Conservation (phyloP, 805 yeast species). For the Hanseniaspora pseudoguilliermondii region DNA sequence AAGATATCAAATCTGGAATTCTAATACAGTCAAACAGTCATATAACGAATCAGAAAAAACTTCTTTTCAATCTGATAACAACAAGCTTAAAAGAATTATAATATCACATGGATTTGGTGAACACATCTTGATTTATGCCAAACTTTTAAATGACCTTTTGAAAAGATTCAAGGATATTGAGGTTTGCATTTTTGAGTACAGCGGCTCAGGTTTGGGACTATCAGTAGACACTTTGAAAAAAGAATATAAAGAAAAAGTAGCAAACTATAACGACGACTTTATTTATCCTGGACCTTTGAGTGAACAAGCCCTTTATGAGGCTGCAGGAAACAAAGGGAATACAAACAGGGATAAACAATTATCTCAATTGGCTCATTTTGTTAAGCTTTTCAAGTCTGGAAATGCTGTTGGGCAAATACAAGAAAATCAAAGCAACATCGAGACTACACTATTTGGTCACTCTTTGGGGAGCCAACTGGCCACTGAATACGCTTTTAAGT, state of each 20-base stretch:
- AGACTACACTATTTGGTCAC: slow-evolving; percentile 47
- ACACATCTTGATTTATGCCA: slow-evolving; percentile 36
- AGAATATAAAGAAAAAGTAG: not conserved
- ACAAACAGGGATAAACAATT: slow-evolving; percentile 46
- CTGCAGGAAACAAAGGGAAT: slow-evolving; percentile 38
- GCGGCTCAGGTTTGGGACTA: slow-evolving; percentile 53
- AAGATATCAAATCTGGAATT: slow-evolving; percentile 13
- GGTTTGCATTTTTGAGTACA: slow-evolving; percentile 55
- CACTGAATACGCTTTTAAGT: slow-evolving; percentile 3
- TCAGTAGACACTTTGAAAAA: not conserved
- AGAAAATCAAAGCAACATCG: slow-evolving; percentile 19
- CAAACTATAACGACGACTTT: not conserved
- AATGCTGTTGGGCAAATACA: slow-evolving; percentile 16
- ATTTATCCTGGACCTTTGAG: slow-evolving; percentile 30
- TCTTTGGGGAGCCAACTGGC: slow-evolving; percentile 57
- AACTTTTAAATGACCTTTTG: slow-evolving; percentile 39
- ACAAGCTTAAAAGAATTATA: slow-evolving; percentile 30
- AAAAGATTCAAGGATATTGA: slow-evolving; percentile 44
- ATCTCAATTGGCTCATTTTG: slow-evolving; percentile 47
- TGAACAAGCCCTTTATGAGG: not conserved
- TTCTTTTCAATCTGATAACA: slow-evolving; percentile 13
- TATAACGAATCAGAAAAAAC: slow-evolving; percentile 15
- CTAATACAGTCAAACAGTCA: slow-evolving; percentile 13
- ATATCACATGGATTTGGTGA: slow-evolving; percentile 67
- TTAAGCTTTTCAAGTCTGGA: slow-evolving; percentile 30